Conservation (phyloP, 164 flowering plant species). For the Piper longum region DNA sequence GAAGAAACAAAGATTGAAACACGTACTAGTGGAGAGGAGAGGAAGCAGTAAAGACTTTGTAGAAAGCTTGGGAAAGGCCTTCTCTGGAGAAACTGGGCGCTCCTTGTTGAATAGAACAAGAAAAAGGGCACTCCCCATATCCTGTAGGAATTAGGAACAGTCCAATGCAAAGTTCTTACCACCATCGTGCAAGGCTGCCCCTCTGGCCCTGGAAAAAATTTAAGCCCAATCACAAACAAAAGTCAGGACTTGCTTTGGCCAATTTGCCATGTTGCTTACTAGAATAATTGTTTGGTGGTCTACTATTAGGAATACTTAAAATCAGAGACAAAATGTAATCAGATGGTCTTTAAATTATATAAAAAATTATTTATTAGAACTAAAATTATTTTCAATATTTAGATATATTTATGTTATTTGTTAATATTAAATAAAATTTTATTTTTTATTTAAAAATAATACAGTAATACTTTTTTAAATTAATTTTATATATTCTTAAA, state of each 20-base stretch:
- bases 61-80: slow-evolving; percentile 60
- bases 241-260: slow-evolving; percentile 2
- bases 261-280: too few relatives aligned
- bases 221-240: not conserved
- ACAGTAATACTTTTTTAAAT: too few relatives aligned
- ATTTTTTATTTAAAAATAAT: not conserved
- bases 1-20: not conserved
- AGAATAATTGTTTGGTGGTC: too few relatives aligned
- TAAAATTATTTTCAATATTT: not conserved
- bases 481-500: too few relatives aligned
- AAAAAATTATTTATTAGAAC: too few relatives aligned
- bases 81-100: slow-evolving; percentile 67
- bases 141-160: slow-evolving; percentile 60
- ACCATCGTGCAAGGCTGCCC: slow-evolving; percentile 92
- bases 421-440: not conserved
- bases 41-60: slow-evolving; percentile 29
- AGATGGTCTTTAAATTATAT: too few relatives aligned
- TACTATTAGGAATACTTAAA: too few relatives aligned
- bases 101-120: slow-evolving; percentile 74
- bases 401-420: not conserved
- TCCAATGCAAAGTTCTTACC: slow-evolving; percentile 76
- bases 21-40: slow-evolving; percentile 59
- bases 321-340: too few relatives aligned
- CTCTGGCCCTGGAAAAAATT: slow-evolving; percentile 36
- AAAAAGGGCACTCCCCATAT: slow-evolving; percentile 89